Conservation (phyloP, 140 eudicot genomes). For the Ambrosia hybrid region DNA sequence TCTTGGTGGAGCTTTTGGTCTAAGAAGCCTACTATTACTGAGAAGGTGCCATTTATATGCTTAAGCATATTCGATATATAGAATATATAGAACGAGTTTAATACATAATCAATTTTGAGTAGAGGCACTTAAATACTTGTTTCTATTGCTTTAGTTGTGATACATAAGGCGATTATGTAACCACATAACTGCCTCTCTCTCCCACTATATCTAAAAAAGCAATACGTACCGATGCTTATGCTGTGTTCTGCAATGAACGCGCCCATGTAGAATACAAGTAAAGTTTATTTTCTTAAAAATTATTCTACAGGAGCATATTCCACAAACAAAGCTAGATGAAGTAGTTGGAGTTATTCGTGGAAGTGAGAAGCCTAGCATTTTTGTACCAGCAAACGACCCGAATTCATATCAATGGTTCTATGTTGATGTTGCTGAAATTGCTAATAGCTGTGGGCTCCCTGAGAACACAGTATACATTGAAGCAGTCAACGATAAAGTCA, state of each 20-base stretch:
- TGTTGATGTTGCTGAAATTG: slow-evolving; percentile 80
- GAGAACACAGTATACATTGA: slow-evolving; percentile 74
- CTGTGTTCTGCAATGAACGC: not conserved
- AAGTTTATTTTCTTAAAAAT: not conserved
- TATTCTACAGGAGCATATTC: slow-evolving; percentile 39
- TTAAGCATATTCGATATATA: not conserved
- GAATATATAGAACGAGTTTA: not conserved
- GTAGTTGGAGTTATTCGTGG: slow-evolving; percentile 88
- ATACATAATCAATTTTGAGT: not conserved
- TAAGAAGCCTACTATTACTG: slow-evolving; percentile 40
- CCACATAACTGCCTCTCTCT: not conserved
- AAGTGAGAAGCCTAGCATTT: slow-evolving; percentile 91
- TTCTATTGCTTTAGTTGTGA: not conserved
- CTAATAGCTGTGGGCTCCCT: slow-evolving; percentile 74
- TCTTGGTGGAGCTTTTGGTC: slow-evolving; percentile 77
- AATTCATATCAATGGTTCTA: slow-evolving; percentile 75
- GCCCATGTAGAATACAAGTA: not conserved
- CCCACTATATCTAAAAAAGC: not conserved
- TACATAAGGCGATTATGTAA: not conserved
- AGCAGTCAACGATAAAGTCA: slow-evolving; percentile 72
- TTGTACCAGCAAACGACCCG: slow-evolving; percentile 93
- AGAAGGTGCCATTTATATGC: slow-evolving; percentile 41
- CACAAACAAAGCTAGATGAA: slow-evolving; percentile 46
- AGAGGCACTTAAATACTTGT: not conserved
- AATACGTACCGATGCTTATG: too few relatives aligned